Percentiles rank a stretch among this genome's conserved stretches.
These are phyloP conservation scores for Adansonia gregorii DNA, from an alignment of 441 rosid genomes.

Conservation along the genomic window DNA sequence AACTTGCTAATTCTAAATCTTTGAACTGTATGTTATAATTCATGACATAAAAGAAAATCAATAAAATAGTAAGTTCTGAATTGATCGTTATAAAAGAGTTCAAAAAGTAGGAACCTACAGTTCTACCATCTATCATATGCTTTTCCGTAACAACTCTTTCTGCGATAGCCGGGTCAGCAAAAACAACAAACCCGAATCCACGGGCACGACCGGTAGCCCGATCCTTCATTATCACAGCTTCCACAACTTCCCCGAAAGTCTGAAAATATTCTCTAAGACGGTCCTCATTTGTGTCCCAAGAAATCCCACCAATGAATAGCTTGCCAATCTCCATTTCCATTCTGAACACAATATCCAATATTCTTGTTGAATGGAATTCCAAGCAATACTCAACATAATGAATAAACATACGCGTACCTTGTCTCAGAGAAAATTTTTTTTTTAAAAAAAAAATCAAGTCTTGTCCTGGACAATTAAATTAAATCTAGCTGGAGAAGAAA, in stretches of 20 bases:
- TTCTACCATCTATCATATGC: conserved; percentile 70
- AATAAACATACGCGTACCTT: conserved; percentile 1
- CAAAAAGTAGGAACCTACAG: conserved; percentile 48
- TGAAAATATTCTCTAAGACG: conserved; percentile 70
- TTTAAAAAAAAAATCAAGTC: background rate
- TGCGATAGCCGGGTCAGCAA: conserved; percentile 58
- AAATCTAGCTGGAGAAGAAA: conserved; percentile 12
- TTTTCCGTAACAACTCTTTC: conserved; percentile 64
- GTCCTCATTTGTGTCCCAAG: conserved; percentile 82
- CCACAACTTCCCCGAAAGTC: conserved; percentile 64
- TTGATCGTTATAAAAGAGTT: conserved; percentile 6
- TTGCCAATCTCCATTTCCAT: conserved; percentile 71
- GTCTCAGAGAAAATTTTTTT: conserved; percentile 18
- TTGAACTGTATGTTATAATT: conserved; percentile 6
- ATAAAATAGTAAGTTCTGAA: conserved; percentile 3
- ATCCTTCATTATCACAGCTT: conserved; percentile 79
- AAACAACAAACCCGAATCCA: conserved; percentile 74
- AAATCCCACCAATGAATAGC: conserved; percentile 79
- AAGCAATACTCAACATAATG: conserved; percentile 17
- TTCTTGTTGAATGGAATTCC: conserved; percentile 11
- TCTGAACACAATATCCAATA: conserved; percentile 37
- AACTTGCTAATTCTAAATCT: conserved; percentile 13
- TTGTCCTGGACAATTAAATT: background rate
- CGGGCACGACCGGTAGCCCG: conserved; percentile 82
- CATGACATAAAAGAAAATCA: background rate